Conservation (phyloP, 1,284 basidiomycete species). For the Cystobasidiaceae sp. region DNA sequence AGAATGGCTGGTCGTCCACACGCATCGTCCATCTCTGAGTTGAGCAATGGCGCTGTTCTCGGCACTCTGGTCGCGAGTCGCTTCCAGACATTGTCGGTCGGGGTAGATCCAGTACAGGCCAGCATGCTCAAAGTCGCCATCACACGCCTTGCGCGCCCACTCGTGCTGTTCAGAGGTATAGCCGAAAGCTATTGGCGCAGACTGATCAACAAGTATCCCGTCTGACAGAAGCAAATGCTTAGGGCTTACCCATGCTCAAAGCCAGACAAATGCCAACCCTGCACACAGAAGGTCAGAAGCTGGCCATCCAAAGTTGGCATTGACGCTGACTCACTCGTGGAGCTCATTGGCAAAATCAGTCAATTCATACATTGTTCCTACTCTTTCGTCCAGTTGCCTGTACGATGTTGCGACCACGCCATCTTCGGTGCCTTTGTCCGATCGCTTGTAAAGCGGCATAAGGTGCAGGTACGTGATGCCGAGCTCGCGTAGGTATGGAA, state of each 20-base stretch:
- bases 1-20: neutral
- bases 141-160: constrained; percentile 11
- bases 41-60: neutral
- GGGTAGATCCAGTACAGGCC: constrained; percentile 15
- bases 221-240: neutral
- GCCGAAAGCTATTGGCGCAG: neutral
- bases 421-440: constrained; percentile 30
- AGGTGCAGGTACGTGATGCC: constrained; percentile 36
- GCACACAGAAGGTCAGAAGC: neutral
- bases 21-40: constrained; percentile 19
- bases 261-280: constrained; percentile 24
- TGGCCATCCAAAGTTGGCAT: too few relatives aligned
- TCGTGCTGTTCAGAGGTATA: constrained; percentile 25
- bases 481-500: constrained; percentile 35
- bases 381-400: constrained; percentile 3
- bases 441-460: constrained; percentile 33
- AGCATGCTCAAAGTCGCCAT: neutral
- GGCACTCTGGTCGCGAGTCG: neutral
- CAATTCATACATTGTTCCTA: constrained; percentile 21
- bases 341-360: constrained; percentile 19
- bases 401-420: constrained; percentile 27
- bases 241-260: constrained; percentile 2
- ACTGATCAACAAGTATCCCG: neutral
- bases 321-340: neutral
- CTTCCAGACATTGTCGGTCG: neutral